Conservation (phyloP, 2,329 filamentous ascomycete species). For the Trichoderma brevicompactum region DNA sequence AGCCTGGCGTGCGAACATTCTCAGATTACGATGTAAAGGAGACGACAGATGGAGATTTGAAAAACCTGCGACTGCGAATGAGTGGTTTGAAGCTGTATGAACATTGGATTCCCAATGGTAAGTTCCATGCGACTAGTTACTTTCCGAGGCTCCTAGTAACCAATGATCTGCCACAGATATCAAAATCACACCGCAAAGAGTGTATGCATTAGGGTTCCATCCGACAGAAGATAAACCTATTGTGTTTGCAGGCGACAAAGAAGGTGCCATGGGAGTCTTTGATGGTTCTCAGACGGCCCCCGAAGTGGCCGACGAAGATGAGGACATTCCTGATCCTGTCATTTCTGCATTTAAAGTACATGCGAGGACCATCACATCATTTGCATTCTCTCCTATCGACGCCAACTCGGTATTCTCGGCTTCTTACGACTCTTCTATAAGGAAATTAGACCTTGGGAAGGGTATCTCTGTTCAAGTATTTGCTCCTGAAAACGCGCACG, state of each 20-base stretch:
- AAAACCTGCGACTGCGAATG: slow-evolving; percentile 76
- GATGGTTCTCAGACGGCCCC: slow-evolving; percentile 76
- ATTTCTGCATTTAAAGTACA: slow-evolving; percentile 92
- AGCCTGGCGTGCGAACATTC: slow-evolving; percentile 84
- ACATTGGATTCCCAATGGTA: slow-evolving; percentile 79
- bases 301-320: slow-evolving; percentile 68
- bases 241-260: slow-evolving; percentile 92
- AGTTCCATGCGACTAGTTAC: slow-evolving; percentile 35
- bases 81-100: slow-evolving; percentile 78
- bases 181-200: slow-evolving; percentile 85
- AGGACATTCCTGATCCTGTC: slow-evolving; percentile 72
- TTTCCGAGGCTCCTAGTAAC: background rate
- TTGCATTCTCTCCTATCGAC: slow-evolving; percentile 76
- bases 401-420: slow-evolving; percentile 77
- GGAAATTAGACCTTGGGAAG: slow-evolving; percentile 81
- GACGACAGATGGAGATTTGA: slow-evolving; percentile 76
- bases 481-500: slow-evolving; percentile 68
- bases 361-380: slow-evolving; percentile 82
- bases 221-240: slow-evolving; percentile 84
- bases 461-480: slow-evolving; percentile 81
- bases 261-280: slow-evolving; percentile 87
- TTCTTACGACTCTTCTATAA: slow-evolving; percentile 91
- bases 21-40: slow-evolving; percentile 80
- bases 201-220: slow-evolving; percentile 88
- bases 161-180: slow-evolving; percentile 62